Evolutionary conservation across 345 rosid species (phyloP).

Genomic region (Euclidium syriacum): DNA sequence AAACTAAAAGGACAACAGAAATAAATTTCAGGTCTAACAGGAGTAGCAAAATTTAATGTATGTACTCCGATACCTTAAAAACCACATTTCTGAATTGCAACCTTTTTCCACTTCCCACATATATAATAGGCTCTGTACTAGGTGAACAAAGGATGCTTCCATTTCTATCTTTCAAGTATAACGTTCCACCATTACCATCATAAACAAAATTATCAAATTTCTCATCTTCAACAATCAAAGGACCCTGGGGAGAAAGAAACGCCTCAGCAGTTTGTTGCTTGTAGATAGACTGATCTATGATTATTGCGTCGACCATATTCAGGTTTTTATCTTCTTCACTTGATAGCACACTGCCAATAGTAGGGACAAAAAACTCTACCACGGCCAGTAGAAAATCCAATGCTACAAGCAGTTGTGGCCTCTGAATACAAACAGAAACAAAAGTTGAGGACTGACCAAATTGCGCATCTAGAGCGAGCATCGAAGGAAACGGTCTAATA

Average conservation of each 20-base stretch:
- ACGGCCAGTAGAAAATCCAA: conserved; percentile 93
- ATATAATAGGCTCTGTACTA: conserved; percentile 67
- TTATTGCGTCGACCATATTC: conserved; percentile 51
- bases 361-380: conserved; percentile 87
- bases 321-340: conserved; percentile 59
- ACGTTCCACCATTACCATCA: conserved; percentile 84
- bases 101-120: conserved; percentile 71
- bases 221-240: conserved; percentile 81
- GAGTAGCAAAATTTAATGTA: not conserved
- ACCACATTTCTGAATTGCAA: conserved; percentile 79
- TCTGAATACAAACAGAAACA: conserved; percentile 66
- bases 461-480: conserved; percentile 92
- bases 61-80: conserved; percentile 52
- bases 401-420: conserved; percentile 94
- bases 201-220: conserved; percentile 64
- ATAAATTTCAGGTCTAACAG: not conserved
- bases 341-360: conserved; percentile 60
- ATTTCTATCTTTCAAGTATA: conserved; percentile 66
- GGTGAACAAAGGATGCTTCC: conserved; percentile 58
- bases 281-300: conserved; percentile 58
- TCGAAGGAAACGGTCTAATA: conserved; percentile 59
- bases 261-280: conserved; percentile 58
- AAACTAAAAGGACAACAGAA: conserved; percentile 1
- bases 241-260: conserved; percentile 69
- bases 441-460: conserved; percentile 56